These are phyloP conservation scores for Penicillium angulare DNA, from an alignment of 495 filamentous ascomycete genomes.

Conservation along the genomic window DNA sequence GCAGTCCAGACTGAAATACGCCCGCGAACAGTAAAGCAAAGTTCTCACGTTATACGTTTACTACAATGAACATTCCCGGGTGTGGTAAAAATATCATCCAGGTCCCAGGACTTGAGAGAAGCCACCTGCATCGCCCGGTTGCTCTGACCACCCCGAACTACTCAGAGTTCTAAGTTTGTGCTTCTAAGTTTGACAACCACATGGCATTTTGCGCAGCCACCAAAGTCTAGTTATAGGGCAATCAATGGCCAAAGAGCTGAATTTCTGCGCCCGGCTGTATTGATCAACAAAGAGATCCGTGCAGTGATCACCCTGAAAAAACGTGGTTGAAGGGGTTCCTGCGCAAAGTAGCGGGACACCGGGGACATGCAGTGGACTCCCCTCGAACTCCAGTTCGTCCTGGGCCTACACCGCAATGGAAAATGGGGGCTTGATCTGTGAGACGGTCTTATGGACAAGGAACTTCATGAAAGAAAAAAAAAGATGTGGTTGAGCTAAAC, in stretches of 20 bases:
- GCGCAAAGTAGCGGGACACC: background rate
- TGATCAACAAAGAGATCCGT: background rate
- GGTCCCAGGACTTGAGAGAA: background rate
- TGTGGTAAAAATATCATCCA: background rate
- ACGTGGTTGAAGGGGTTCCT: constrained; percentile 1
- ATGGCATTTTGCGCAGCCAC: constrained; percentile 5
- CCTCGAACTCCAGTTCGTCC: background rate
- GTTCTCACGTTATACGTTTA: background rate
- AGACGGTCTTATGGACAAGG: background rate
- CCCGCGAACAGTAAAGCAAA: background rate
- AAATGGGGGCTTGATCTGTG: background rate
- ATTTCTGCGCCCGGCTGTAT: background rate
- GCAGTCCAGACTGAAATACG: background rate
- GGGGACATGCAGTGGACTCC: background rate
- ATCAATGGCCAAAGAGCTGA: background rate
- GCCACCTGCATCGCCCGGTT: background rate
- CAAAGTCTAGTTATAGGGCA: background rate
- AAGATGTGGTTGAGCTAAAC: constrained; percentile 1
- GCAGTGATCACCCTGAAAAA: background rate
- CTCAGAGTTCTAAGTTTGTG: too few species aligned
- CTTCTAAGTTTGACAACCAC: constrained; percentile 8
- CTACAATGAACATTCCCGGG: background rate
- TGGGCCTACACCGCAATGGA: constrained; percentile 1
- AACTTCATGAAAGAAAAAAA: background rate
- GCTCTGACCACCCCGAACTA: background rate